Conservation (phyloP, 352 stramenopile species). For the Globisporangium splendens region DNA sequence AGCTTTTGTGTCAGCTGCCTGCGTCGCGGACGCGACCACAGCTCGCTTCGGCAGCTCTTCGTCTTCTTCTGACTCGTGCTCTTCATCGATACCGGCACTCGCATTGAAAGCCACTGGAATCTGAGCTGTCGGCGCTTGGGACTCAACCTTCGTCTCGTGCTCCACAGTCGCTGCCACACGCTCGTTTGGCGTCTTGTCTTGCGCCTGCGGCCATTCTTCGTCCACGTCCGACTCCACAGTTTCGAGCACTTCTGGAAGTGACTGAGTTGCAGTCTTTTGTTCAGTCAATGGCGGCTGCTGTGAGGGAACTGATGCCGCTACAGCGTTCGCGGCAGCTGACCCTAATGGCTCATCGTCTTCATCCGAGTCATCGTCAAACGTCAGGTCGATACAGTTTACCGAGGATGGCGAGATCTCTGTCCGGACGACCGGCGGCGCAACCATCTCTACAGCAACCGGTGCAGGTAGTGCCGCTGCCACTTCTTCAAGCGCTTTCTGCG, state of each 20-base stretch:
- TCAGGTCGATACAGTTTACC: conserved; percentile 46
- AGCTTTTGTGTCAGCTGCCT: too few relatives aligned
- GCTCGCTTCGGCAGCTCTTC: conserved; percentile 25
- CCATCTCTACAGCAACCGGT: not conserved
- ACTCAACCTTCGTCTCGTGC: not conserved
- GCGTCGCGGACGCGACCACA: too few relatives aligned
- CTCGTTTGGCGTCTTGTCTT: conserved; percentile 4
- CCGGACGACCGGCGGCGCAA: too few relatives aligned
- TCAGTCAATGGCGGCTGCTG: too few relatives aligned
- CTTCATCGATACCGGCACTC: conserved; percentile 1
- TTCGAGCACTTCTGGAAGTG: conserved; percentile 12
- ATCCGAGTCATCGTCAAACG: conserved; percentile 47
- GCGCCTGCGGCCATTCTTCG: conserved; percentile 40
- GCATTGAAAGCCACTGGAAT: not conserved
- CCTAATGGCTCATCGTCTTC: conserved; percentile 45
- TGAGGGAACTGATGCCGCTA: too few relatives aligned
- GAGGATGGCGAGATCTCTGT: not conserved
- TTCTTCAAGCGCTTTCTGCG: not conserved
- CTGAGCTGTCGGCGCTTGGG: not conserved
- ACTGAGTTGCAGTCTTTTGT: too few relatives aligned
- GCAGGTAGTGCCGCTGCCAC: too few relatives aligned
- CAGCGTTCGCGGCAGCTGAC: not conserved
- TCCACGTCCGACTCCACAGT: conserved; percentile 59
- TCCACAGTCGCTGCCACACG: not conserved
- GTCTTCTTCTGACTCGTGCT: conserved; percentile 29